Evolutionary conservation across 139 green algal species (phyloP).

Genomic region (Volvox reticuliferus): DNA sequence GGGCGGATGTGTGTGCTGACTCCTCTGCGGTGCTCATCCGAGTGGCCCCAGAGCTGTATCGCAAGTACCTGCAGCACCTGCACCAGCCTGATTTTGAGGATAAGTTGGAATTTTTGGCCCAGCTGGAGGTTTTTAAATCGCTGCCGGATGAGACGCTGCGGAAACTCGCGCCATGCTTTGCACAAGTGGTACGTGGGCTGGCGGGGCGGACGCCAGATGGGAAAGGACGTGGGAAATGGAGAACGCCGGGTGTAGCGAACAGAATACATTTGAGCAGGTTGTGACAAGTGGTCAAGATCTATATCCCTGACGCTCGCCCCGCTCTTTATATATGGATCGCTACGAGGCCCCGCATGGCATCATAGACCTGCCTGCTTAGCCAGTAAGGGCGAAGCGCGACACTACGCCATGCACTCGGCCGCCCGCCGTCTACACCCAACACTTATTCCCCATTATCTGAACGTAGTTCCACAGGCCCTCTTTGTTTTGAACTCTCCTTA

Average conservation of each 20-base stretch:
- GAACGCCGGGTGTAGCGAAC: too few relatives aligned
- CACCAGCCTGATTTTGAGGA: conserved; percentile 52
- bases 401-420: background rate
- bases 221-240: too few relatives aligned
- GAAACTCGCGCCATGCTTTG: conserved; percentile 55
- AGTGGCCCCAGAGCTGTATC: conserved; percentile 36
- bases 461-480: background rate
- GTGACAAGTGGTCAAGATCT: too few relatives aligned
- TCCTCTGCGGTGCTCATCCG: conserved; percentile 18
- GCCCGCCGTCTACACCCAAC: background rate
- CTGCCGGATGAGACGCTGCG: conserved; percentile 48
- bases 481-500: background rate
- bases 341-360: too few relatives aligned
- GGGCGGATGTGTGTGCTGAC: conserved; percentile 17
- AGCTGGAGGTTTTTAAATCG: conserved; percentile 30
- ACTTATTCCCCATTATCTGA: background rate
- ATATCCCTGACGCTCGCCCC: too few relatives aligned
- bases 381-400: too few relatives aligned
- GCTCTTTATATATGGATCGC: too few relatives aligned
- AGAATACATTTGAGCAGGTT: too few relatives aligned
- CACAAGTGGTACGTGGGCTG: background rate
- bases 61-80: conserved; percentile 45
- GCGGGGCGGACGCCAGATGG: background rate
- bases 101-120: conserved; percentile 50
- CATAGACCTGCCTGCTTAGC: too few relatives aligned